These are phyloP conservation scores for Sinapis alba DNA, from an alignment of 441 rosid genomes.

Conservation along the genomic window DNA sequence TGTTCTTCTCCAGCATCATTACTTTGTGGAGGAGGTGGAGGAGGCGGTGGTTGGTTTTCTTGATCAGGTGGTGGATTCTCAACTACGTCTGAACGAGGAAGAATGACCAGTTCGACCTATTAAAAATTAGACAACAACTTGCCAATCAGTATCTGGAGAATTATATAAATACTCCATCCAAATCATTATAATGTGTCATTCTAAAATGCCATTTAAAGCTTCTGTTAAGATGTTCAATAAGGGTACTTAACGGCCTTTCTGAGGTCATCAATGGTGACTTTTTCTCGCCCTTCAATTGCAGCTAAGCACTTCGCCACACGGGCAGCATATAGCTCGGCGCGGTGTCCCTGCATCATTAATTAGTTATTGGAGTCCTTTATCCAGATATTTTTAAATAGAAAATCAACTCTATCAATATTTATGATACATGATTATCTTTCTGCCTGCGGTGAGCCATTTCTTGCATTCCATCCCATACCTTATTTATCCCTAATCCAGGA, in stretches of 20 bases:
- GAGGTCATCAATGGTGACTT: conserved; percentile 92
- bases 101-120: conserved; percentile 98
- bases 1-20: conserved; percentile 80
- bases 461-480: neutral
- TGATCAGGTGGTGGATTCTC: conserved; percentile 96
- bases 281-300: conserved; percentile 96
- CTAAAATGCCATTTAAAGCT: neutral
- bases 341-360: conserved; percentile 78
- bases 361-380: neutral
- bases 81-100: conserved; percentile 82
- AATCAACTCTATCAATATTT: conserved; percentile 1
- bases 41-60: conserved; percentile 91
- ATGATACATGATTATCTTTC: conserved; percentile 4
- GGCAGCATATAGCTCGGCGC: conserved; percentile 96
- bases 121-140: conserved; percentile 24
- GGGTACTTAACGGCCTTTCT: conserved; percentile 89
- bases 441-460: neutral
- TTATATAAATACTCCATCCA: neutral
- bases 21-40: conserved; percentile 95
- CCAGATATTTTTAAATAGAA: neutral
- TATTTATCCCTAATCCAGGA: conserved; percentile 9
- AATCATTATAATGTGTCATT: neutral
- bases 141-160: conserved; percentile 21
- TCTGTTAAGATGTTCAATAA: conserved; percentile 17
- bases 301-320: conserved; percentile 97